These are phyloP conservation scores for Amoebophrya sp. DNA, from an alignment of 169 alveolate genomes.

Conservation along the genomic window DNA sequence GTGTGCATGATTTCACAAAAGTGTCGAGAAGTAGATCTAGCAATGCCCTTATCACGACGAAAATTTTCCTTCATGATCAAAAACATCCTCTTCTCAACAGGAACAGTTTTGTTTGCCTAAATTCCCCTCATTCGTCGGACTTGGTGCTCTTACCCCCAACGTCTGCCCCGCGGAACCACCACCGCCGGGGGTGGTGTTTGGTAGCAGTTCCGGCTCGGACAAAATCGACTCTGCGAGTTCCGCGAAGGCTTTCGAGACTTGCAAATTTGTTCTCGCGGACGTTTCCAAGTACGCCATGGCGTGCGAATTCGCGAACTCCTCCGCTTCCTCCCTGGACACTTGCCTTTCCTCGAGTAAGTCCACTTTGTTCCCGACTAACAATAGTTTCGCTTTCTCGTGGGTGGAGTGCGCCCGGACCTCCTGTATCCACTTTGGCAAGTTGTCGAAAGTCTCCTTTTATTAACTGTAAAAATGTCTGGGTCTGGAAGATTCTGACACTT, in stretches of 20 bases:
- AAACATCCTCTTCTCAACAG: no score
- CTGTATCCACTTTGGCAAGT: background rate
- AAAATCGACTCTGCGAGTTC: background rate
- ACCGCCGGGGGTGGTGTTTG: no score
- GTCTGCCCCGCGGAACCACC: no score
- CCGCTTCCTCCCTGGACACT: background rate
- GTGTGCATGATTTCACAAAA: no score
- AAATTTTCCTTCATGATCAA: no score
- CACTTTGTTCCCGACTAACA: constrained; percentile 4
- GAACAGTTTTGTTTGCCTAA: no score
- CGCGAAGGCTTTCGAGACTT: background rate
- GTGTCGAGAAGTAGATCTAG: no score
- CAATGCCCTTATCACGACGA: no score
- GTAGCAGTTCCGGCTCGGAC: background rate
- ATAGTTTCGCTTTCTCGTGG: background rate
- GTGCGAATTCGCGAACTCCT: background rate
- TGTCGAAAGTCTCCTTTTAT: background rate
- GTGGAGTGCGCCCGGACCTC: background rate
- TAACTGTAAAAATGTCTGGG: no score
- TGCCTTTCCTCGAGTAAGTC: background rate
- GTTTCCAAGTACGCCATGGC: background rate
- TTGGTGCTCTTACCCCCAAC: no score
- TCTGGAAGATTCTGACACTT: no score
- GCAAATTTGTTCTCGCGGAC: background rate
- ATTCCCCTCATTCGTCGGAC: no score